Evolutionary conservation across 192 early-diverging fungal species (phyloP), one percentile per base, ranked within the genome.

Genomic region (Funneliformis geosporum): DNA sequence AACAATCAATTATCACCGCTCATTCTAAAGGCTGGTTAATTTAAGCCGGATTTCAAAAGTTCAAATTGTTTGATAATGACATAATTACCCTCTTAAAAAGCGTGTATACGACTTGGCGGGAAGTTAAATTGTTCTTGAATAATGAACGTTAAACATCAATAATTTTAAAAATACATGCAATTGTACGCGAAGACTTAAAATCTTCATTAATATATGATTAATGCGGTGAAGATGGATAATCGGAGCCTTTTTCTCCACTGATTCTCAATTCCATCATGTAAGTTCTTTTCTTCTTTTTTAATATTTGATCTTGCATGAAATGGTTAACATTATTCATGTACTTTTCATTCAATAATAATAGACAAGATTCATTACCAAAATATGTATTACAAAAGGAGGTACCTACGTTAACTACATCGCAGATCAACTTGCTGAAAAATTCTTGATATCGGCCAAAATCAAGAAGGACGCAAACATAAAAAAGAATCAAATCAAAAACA

Each of bases 241-340:
- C 76, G 94, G 92, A 16, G 95, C 96, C 80, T 90, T 94, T 6
- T 84, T 94, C 16, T 94, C 93, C 25, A 4, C 23, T 0, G 97
- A 98, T 73, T 97, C 96, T 18, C 95, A 98, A 84, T 98, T 98
- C 83, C 92, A 94, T 73, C 98, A 99, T 82, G 93, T 94, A 81
- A 18, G 47, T 50, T 14, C n/a, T 14, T 12, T 47, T 4, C 1
- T 33, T 33, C 33, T 33, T 33, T 33, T 11, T 47, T n/a, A n/a
- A n/a, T n/a, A n/a, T 10, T 47, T 50, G 18, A 50, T 50, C 16
- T 18, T 50, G 47, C 18, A 50, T 12, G 12, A 50, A 50, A 0
- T 50, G 16, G 0, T 50, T 50, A 50, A 5, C 18, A 50, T 50
- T 50, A 5, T 16, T 50, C 14, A 5, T 14, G 0, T 50, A 5